Evolutionary conservation across 2,329 filamentous ascomycete genomes (phyloP).

Genomic region (Pestalotiopsis sp.): DNA sequence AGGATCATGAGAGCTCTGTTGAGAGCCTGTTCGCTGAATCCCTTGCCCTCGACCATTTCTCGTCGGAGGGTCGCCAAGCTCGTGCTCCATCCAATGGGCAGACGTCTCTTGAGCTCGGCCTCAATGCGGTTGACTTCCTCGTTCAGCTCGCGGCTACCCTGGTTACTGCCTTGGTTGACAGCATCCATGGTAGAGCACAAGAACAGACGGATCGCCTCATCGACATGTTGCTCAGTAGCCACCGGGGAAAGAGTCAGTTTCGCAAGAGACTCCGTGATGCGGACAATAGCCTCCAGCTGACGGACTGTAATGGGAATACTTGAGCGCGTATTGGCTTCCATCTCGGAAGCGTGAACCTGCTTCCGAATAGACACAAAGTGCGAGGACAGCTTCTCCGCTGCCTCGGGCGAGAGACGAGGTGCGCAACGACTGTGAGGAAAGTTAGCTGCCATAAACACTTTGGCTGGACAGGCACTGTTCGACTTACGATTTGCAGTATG

Average conservation of each 20-base stretch:
- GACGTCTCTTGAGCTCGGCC: constrained; percentile 80
- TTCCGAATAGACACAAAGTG: constrained; percentile 96
- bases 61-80: constrained; percentile 82
- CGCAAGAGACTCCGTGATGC: constrained; percentile 93
- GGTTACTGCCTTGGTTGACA: constrained; percentile 83
- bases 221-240: constrained; percentile 88
- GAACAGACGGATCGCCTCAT: constrained; percentile 97
- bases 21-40: constrained; percentile 84
- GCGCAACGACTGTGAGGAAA: constrained; percentile 72
- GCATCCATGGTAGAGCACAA: constrained; percentile 97
- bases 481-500: constrained; percentile 92
- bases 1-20: constrained; percentile 84
- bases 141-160: constrained; percentile 85
- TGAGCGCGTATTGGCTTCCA: constrained; percentile 86
- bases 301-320: constrained; percentile 97
- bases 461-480: neutral
- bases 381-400: constrained; percentile 92
- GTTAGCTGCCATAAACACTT: constrained; percentile 30
- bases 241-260: constrained; percentile 86
- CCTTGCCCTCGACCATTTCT: constrained; percentile 91
- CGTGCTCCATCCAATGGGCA: constrained; percentile 96
- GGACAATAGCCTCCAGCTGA: constrained; percentile 94
- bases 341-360: constrained; percentile 89
- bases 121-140: constrained; percentile 88
- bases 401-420: constrained; percentile 85